These are phyloP conservation scores for Polygonum aviculare DNA, from an alignment of 148 eudicot species.

Conservation along the genomic window DNA sequence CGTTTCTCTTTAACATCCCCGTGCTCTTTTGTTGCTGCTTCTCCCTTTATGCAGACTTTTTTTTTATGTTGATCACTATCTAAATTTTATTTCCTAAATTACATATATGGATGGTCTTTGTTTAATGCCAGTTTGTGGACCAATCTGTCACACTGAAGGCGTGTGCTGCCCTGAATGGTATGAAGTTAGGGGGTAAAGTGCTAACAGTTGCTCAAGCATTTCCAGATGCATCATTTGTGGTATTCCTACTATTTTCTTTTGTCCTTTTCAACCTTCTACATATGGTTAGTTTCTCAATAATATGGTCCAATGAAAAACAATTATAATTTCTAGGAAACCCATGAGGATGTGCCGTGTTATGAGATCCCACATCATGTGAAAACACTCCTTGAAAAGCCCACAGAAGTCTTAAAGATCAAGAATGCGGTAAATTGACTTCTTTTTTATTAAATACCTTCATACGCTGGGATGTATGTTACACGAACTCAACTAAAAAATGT, in stretches of 20 bases:
- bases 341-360: constrained; percentile 42
- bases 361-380: constrained; percentile 81
- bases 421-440: constrained; percentile 45
- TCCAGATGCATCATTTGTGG: constrained; percentile 45
- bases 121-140: constrained; percentile 59
- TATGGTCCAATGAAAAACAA: constrained; percentile 3
- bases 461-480: neutral
- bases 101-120: constrained; percentile 1
- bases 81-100: neutral
- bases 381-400: constrained; percentile 68
- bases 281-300: neutral
- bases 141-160: constrained; percentile 69
- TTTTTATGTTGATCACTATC: neutral
- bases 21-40: neutral
- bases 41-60: neutral
- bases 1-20: neutral
- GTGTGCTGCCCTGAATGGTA: constrained; percentile 81
- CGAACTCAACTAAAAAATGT: neutral
- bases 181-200: constrained; percentile 68
- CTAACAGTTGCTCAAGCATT: constrained; percentile 71
- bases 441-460: neutral
- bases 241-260: constrained; percentile 10
- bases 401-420: constrained; percentile 65
- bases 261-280: neutral
- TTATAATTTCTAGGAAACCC: constrained; percentile 36